Evolutionary conservation across 2,329 filamentous ascomycete genomes (phyloP).

Genomic region (Neocatenulostroma microsporum): DNA sequence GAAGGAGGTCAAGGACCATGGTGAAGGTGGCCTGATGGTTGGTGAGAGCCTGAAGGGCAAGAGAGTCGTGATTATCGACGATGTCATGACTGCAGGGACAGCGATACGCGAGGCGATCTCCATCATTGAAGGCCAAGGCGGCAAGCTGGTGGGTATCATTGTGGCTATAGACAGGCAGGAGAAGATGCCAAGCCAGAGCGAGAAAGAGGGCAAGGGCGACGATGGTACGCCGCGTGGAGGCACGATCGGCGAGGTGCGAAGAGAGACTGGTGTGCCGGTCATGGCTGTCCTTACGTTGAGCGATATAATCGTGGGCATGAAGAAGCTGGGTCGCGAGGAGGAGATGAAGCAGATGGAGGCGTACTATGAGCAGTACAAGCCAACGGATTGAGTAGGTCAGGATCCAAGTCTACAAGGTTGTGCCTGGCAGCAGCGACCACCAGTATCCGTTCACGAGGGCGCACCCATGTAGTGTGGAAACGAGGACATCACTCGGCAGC

Average conservation of each 20-base stretch:
- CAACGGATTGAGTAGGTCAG: conserved; percentile 25
- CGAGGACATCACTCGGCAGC: no score
- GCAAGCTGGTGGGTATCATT: conserved; percentile 75
- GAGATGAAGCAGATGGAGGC: conserved; percentile 56
- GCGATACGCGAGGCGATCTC: conserved; percentile 87
- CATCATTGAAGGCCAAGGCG: conserved; percentile 80
- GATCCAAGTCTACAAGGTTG: no score
- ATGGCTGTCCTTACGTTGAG: conserved; percentile 75
- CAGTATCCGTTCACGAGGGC: no score
- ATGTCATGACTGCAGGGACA: conserved; percentile 92
- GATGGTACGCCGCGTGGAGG: conserved; percentile 64
- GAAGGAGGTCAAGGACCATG: conserved; percentile 94
- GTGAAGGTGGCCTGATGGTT: conserved; percentile 88
- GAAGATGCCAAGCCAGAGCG: conserved; percentile 56
- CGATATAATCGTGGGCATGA: conserved; percentile 55
- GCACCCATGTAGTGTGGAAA: no score
- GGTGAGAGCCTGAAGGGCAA: conserved; percentile 79
- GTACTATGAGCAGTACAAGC: conserved; percentile 50
- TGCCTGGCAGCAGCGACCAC: no score
- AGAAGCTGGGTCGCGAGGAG: conserved; percentile 37
- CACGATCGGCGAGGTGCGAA: conserved; percentile 76
- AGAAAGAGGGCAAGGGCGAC: conserved; percentile 42
- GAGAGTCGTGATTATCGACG: conserved; percentile 83
- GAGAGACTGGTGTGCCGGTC: conserved; percentile 76
- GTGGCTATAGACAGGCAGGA: conserved; percentile 84